Percentiles rank a stretch among this genome's conserved stretches.
phyloP scores from a whole-genome alignment of 2,329 filamentous ascomycete genomes.

The Pseudogymnoascus sp. region DNA sequence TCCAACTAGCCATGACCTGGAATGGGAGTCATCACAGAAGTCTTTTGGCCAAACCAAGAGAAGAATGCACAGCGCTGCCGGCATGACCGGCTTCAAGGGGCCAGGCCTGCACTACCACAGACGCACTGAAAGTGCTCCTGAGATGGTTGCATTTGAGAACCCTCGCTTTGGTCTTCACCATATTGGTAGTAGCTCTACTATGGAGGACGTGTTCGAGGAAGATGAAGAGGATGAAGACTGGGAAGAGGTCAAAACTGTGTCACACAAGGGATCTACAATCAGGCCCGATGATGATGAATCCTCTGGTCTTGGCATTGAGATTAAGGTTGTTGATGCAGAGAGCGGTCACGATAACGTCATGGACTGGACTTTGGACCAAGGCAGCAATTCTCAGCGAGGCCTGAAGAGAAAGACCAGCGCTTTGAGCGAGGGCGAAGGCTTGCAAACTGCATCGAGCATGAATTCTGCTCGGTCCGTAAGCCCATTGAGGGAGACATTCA shows the following conservation, averaged over 20 bases:
- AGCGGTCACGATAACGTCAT: constrained; percentile 31
- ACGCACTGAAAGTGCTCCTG: constrained; percentile 73
- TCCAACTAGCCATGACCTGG: constrained; percentile 54
- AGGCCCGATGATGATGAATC: constrained; percentile 33
- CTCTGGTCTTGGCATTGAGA: constrained; percentile 34
- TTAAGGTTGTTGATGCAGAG: constrained; percentile 41
- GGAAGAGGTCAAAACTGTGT: constrained; percentile 30
- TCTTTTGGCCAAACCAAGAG: constrained; percentile 50
- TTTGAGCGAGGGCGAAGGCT: constrained; percentile 36
- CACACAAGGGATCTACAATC: constrained; percentile 29
- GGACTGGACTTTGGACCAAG: constrained; percentile 36
- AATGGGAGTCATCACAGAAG: constrained; percentile 61
- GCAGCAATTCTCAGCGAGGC: constrained; percentile 18
- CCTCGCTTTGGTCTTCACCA: constrained; percentile 53
- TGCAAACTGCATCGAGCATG: constrained; percentile 32
- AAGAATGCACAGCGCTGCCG: constrained; percentile 69
- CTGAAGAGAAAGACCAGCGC: constrained; percentile 42
- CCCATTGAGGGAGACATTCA: constrained; percentile 46
- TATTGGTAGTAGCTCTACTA: constrained; percentile 62
- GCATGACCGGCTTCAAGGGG: constrained; percentile 61
- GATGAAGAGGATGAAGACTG: constrained; percentile 60
- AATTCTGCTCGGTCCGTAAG: constrained; percentile 44
- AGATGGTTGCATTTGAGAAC: constrained; percentile 70
- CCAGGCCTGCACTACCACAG: constrained; percentile 71
- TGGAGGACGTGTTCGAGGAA: constrained; percentile 84